Conservation (phyloP, 495 filamentous ascomycete genomes). For the Podospora didyma region DNA sequence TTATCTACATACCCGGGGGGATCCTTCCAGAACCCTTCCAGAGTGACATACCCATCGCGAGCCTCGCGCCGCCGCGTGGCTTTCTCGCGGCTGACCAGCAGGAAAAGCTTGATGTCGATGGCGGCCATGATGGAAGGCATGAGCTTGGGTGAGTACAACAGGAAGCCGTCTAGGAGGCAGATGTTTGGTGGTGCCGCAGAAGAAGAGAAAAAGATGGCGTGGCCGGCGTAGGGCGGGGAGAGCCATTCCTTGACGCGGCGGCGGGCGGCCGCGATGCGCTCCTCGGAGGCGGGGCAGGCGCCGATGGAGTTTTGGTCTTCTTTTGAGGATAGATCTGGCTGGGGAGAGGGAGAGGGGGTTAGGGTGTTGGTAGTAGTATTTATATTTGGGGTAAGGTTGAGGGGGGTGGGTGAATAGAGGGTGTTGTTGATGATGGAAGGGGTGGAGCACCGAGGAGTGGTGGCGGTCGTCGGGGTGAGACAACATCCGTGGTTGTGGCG, state of each 20-base stretch:
- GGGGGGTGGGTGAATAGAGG: conserved; percentile 14
- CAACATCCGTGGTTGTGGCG: conserved; percentile 5
- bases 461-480: not conserved
- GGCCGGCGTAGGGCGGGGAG: conserved; percentile 27
- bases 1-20: conserved; percentile 91
- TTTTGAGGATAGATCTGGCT: conserved; percentile 61
- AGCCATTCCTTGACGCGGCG: conserved; percentile 41
- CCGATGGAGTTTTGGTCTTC: conserved; percentile 71
- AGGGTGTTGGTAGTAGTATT: conserved; percentile 16
- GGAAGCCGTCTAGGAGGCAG: conserved; percentile 76
- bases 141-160: conserved; percentile 59
- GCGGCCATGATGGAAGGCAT: conserved; percentile 43
- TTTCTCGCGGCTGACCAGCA: conserved; percentile 55
- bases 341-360: not conserved
- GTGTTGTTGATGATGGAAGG: not conserved
- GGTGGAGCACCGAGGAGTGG: conserved; percentile 9
- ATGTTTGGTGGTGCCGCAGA: conserved; percentile 18
- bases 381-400: not conserved
- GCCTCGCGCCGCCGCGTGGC: conserved; percentile 67
- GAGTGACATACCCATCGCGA: conserved; percentile 79
- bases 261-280: conserved; percentile 35
- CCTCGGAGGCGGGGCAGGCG: conserved; percentile 38
- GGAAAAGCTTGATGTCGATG: conserved; percentile 72
- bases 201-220: conserved; percentile 34
- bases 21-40: conserved; percentile 90